Conservation (phyloP, 305 asterid genomes). For the Plantago rigida region DNA sequence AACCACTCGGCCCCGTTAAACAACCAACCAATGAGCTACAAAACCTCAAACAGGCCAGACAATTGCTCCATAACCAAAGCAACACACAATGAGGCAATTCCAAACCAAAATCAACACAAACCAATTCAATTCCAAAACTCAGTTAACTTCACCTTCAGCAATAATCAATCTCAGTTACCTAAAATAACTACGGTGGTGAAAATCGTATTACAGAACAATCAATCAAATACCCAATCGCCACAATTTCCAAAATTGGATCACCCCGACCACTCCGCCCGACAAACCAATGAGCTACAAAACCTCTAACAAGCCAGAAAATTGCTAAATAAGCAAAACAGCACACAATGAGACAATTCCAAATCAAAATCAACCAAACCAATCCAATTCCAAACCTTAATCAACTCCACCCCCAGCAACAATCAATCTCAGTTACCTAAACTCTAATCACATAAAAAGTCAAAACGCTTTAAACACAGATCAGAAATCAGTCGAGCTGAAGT, state of each 20-base stretch:
- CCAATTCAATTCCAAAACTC: no score
- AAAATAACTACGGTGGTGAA: no score
- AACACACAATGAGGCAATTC: no score
- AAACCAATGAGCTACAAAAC: no score
- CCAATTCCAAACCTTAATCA: not conserved
- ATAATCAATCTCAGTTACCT: no score
- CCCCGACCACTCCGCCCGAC: no score
- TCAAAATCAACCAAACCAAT: no score
- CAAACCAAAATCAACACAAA: no score
- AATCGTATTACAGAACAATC: not conserved
- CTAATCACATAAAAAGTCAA: conserved; percentile 22
- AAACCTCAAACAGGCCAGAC: not conserved
- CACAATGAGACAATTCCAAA: not conserved
- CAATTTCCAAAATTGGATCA: not conserved
- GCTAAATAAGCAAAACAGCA: not conserved
- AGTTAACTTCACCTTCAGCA: no score
- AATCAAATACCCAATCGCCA: not conserved
- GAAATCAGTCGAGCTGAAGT: not conserved
- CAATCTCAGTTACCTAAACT: not conserved
- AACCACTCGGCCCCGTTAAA: no score
- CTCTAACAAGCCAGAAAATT: not conserved
- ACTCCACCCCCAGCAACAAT: not conserved
- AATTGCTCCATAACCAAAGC: no score
- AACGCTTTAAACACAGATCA: conserved; percentile 18
- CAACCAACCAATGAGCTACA: no score